These are phyloP conservation scores for Apophysomyces sp. DNA, from an alignment of 371 early-diverging fungal genomes.

Conservation along the genomic window DNA sequence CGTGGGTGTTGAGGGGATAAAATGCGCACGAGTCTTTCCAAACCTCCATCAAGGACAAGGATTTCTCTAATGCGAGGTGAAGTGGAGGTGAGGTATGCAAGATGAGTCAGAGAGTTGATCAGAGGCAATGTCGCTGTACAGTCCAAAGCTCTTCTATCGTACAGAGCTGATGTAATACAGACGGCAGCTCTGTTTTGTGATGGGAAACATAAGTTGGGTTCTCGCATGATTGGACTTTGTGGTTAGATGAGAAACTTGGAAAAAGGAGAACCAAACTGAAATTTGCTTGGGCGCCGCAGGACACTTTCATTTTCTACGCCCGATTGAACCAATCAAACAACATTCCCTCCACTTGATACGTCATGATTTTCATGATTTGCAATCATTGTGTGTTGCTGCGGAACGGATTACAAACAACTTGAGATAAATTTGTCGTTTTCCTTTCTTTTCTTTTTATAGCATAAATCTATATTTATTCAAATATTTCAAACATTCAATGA, in stretches of 20 bases:
- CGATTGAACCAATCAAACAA: too few relatives aligned
- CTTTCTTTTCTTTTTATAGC: too few relatives aligned
- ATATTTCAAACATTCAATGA: too few relatives aligned
- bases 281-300: too few relatives aligned
- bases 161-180: slow-evolving; percentile 77
- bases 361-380: too few relatives aligned
- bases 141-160: slow-evolving; percentile 89
- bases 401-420: too few relatives aligned
- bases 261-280: neutral
- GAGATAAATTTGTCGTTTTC: too few relatives aligned
- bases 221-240: slow-evolving; percentile 59
- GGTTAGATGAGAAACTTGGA: slow-evolving; percentile 1
- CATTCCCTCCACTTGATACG: too few relatives aligned
- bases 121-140: slow-evolving; percentile 86
- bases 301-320: too few relatives aligned
- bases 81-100: slow-evolving; percentile 81
- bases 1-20: slow-evolving; percentile 62
- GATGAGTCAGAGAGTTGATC: slow-evolving; percentile 84
- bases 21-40: slow-evolving; percentile 82
- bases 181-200: slow-evolving; percentile 75
- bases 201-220: slow-evolving; percentile 80
- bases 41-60: slow-evolving; percentile 83
- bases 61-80: slow-evolving; percentile 81
- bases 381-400: too few relatives aligned
- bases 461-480: too few relatives aligned